Evolutionary conservation across 2,329 filamentous ascomycete genomes (phyloP).

Genomic region (Thielaviopsis punctulata): DNA sequence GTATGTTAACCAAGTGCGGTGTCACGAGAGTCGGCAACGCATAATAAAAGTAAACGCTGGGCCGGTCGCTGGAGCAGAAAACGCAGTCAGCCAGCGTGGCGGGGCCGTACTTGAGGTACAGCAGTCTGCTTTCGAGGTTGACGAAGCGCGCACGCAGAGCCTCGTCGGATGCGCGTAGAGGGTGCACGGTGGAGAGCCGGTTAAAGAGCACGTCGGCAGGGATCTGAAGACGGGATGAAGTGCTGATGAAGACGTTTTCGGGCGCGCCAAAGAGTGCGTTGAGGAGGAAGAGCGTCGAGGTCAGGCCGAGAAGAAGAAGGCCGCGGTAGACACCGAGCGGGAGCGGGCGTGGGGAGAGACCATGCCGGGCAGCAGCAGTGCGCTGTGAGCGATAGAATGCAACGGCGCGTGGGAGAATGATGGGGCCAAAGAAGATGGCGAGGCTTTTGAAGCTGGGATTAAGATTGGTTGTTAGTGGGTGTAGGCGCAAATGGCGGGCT

Average conservation of each 20-base stretch:
- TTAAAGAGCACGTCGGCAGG: conserved; percentile 72
- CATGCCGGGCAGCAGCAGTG: conserved; percentile 24
- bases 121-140: conserved; percentile 51
- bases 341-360: conserved; percentile 29
- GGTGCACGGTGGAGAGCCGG: conserved; percentile 45
- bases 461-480: not conserved
- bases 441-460: conserved; percentile 33
- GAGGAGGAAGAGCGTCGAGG: conserved; percentile 29
- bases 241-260: conserved; percentile 65
- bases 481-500: not conserved
- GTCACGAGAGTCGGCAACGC: conserved; percentile 54
- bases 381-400: conserved; percentile 43
- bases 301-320: conserved; percentile 40
- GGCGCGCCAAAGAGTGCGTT: conserved; percentile 52
- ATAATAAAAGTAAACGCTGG: conserved; percentile 61
- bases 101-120: conserved; percentile 75
- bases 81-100: conserved; percentile 54
- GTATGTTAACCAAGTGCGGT: conserved; percentile 68
- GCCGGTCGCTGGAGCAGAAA: conserved; percentile 64
- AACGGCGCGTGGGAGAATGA: conserved; percentile 50
- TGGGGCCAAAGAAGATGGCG: conserved; percentile 48
- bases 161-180: conserved; percentile 43
- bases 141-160: conserved; percentile 51
- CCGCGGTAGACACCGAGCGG: conserved; percentile 30
- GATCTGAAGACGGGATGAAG: conserved; percentile 67